phyloP scores from a whole-genome alignment of 768 basidiomycete genomes.

The Lentinula sp. region DNA sequence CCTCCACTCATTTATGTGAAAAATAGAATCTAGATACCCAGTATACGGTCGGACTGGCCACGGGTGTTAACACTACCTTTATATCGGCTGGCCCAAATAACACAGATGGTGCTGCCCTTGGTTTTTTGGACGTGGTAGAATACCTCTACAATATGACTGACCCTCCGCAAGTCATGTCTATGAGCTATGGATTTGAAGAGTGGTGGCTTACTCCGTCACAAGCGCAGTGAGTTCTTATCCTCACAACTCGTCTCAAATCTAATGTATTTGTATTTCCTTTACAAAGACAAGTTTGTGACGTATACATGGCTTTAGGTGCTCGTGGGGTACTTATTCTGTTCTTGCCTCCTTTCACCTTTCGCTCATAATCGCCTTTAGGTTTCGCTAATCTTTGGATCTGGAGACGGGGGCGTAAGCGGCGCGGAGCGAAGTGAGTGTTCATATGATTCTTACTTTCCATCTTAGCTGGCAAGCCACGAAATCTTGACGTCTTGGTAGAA shows the following conservation, averaged over 20 bases:
- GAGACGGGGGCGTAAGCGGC: conserved; percentile 38
- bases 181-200: conserved; percentile 6
- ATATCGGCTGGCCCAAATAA: conserved; percentile 16
- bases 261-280: too few relatives aligned
- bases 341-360: background rate
- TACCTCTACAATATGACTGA: background rate
- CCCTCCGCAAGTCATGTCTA: conserved; percentile 6
- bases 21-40: conserved; percentile 14
- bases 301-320: conserved; percentile 27
- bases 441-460: background rate
- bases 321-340: conserved; percentile 42
- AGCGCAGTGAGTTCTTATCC: conserved; percentile 1
- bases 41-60: conserved; percentile 20
- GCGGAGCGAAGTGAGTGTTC: background rate
- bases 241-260: too few relatives aligned
- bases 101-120: conserved; percentile 11
- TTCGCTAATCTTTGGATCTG: conserved; percentile 18
- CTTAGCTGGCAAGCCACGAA: too few relatives aligned
- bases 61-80: conserved; percentile 18
- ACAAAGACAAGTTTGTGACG: conserved; percentile 7
- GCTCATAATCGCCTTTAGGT: background rate
- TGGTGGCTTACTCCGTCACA: conserved; percentile 2
- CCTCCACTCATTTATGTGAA: background rate
- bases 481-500: background rate
- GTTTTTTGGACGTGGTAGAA: conserved; percentile 12